A percentile compares a stretch with the other conserved stretches of the same genome.
These are phyloP conservation scores for Colletotrichum tamarilloi DNA, from an alignment of 2,329 filamentous ascomycete genomes.

Conservation along the genomic window DNA sequence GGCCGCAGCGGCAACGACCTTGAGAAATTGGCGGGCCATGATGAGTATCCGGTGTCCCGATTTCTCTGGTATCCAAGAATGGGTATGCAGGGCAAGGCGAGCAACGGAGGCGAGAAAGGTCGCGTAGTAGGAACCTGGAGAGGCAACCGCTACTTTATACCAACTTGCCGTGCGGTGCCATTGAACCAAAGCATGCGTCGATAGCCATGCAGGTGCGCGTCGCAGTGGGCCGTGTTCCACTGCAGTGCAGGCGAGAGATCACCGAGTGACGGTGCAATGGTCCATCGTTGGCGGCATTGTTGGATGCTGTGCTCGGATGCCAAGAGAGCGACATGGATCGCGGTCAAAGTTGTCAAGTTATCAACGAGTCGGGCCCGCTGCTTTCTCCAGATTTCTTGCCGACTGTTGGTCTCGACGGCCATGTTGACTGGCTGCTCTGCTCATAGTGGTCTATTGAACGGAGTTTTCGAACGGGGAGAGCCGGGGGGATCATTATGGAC, in stretches of 20 bases:
- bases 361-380: background rate
- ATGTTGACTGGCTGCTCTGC: slow-evolving; percentile 17
- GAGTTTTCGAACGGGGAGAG: background rate
- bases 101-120: background rate
- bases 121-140: background rate
- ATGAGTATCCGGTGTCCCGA: background rate
- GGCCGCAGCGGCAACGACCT: slow-evolving; percentile 20
- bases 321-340: background rate
- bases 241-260: background rate
- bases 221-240: slow-evolving; percentile 3
- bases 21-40: slow-evolving; percentile 32
- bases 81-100: background rate
- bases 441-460: background rate
- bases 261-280: background rate
- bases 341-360: background rate
- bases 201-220: background rate
- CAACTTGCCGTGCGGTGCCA: background rate
- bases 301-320: background rate
- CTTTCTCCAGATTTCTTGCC: background rate
- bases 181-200: background rate
- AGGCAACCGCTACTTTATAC: background rate
- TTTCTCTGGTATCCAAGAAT: background rate
- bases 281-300: background rate
- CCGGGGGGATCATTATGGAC: slow-evolving; percentile 2
- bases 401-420: background rate